Evolutionary conservation across 2,329 filamentous ascomycete genomes (phyloP), one percentile per base, ranked within the genome.

Genomic region (Canariomyces notabilis): DNA sequence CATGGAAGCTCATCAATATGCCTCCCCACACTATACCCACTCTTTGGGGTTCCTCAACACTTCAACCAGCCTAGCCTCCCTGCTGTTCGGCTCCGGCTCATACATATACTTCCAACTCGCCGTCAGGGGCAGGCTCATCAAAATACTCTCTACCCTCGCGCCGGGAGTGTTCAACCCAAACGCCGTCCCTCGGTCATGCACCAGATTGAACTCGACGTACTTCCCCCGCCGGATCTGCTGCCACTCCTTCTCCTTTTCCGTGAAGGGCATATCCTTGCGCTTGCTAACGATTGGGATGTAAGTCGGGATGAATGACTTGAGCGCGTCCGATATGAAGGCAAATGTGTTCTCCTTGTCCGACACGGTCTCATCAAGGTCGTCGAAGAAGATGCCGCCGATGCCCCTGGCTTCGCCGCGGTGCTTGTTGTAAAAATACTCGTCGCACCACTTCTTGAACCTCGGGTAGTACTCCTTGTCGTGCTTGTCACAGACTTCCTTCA

Each of bases 141-240:
- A 70, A 48, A 98, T 98, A 66, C 90, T 96, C 75, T 98, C 93
- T 2, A 98, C 83, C 51, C 93, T 79, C 5, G 90, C 86, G 34
- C 89, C 89, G 0, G 93, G 93, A 0, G 91, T 95, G 61, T 93
- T 93, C 53, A 98, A 72, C 1, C 93, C 93, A 66, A 98, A 98
- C 6, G 87, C 83, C 2, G 93, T 98, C 2, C 93, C 93, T 20
- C 93, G 81, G 70, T 98, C 93, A 68, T 98, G 90, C 46, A 98
- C 89, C 31, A 98, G 77, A 69, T 98, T 98, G 69, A 98, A 98
- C 69, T 98, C 93, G 53, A 98, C 93, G 64, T 98, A 98, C 60
- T 89, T 78, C n/a, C 93, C 93, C 55, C 93, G 75, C 40, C 93
- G 79, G 52, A 98, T 75, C 72, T 97, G 93, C 71, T 98, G 93